Evolutionary conservation across 148 eudicot species (phyloP), one percentile per base, ranked within the genome.

Genomic region (Fagopyrum esculentum): DNA sequence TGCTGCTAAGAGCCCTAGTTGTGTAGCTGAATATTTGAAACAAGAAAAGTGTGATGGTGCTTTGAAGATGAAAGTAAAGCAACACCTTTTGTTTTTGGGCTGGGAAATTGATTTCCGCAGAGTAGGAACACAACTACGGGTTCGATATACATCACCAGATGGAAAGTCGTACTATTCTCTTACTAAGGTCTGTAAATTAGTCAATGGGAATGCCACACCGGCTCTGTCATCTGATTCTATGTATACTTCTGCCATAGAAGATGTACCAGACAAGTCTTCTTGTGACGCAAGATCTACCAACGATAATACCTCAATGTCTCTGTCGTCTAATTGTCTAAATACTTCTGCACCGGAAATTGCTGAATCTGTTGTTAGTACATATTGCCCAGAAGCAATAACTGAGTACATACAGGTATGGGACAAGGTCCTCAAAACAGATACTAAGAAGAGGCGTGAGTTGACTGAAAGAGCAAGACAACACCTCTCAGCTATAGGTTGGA

Each of bases 401-500:
- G 74, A 79, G 17, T 94, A 88, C 78, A 71, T 85, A 73, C 30
- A 43, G n/a, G 51, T 74, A 13, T 16, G 29, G 51, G 77, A 77
- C 11, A 46, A 0, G 16, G 12, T 1, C 16, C 16, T 26, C 5
- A 16, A 13, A 17, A 46, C 17, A 45, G 19, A 71, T 8, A 6
- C 3, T 6, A 44, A 16, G 49, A 70, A 16, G 6, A 5, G 6
- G 15, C 73, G 35, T 43, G 69, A 9, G 50, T 69, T 83, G 73
- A 49, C 30, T 12, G 5, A 44, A 13, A 78, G 83, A 78, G 97
- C 82, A 72, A 88, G 81, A 79, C 84, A 81, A 75, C 90, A 94
- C 79, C 86, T 94, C 61, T 19, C 80, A 40, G 85, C 87, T 55
- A 76, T 88, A 52, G 97, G 98, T 30, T 94, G 98, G 98, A 69